These are phyloP conservation scores for Hirschioporus abietinus DNA, from an alignment of 768 basidiomycete species.

Conservation along the genomic window DNA sequence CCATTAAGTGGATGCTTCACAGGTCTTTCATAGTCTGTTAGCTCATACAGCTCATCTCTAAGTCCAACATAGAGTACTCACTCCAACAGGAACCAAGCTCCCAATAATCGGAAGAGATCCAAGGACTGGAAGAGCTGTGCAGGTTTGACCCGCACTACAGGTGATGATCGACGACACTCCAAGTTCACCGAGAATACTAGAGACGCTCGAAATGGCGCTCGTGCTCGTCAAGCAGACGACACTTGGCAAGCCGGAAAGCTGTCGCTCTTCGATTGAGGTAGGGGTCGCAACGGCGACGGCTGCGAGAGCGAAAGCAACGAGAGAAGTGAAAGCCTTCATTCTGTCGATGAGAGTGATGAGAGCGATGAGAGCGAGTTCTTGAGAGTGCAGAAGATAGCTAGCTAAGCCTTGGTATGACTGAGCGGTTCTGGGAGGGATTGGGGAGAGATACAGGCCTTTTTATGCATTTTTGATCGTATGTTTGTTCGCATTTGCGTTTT, in stretches of 20 bases:
- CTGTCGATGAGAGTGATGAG: background rate
- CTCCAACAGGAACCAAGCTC: background rate
- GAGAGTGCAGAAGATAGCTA: background rate
- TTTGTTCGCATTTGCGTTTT: background rate
- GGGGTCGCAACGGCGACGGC: background rate
- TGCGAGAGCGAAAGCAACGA: background rate
- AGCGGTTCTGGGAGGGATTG: background rate
- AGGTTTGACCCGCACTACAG: too few species aligned
- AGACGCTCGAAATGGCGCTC: too few species aligned
- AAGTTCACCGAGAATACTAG: too few species aligned
- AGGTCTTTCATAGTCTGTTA: too few species aligned
- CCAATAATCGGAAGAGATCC: background rate
- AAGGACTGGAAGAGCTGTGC: background rate
- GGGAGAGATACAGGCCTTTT: background rate
- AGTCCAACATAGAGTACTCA: background rate
- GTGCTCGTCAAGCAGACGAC: background rate
- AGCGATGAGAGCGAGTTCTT: background rate
- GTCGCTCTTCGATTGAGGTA: background rate
- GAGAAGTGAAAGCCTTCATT: background rate
- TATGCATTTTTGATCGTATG: background rate
- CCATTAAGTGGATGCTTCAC: too few species aligned
- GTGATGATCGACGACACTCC: too few species aligned
- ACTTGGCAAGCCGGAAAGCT: background rate
- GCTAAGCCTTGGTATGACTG: background rate
- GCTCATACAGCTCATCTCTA: too few species aligned